phyloP scores from a whole-genome alignment of 805 yeast species.

The Zygosaccharomyces bailii region DNA sequence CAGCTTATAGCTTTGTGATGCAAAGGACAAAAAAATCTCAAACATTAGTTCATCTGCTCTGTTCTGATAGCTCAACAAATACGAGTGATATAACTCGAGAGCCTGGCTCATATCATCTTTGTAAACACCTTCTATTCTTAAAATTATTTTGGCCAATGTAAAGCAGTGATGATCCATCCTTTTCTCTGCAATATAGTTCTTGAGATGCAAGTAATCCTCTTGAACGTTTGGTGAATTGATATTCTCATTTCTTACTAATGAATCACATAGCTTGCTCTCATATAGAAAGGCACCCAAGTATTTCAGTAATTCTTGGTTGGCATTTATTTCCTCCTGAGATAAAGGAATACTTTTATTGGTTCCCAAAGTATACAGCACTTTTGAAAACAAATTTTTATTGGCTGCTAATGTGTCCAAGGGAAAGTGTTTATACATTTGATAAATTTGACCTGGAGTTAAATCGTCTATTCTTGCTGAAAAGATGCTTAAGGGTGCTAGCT shows the following conservation, averaged over 20 bases:
- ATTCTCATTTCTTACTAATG: not conserved
- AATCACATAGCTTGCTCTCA: conserved; percentile 4
- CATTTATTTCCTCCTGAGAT: conserved; percentile 20
- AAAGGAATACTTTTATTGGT: conserved; percentile 9
- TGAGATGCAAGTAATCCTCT: conserved; percentile 14
- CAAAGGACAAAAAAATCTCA: conserved; percentile 40
- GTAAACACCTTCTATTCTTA: conserved; percentile 24
- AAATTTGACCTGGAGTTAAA: conserved; percentile 22
- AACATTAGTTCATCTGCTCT: conserved; percentile 43
- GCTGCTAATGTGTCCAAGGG: conserved; percentile 13
- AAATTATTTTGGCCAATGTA: conserved; percentile 16
- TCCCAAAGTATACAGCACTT: conserved; percentile 20
- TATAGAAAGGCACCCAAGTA: not conserved
- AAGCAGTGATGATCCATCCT: conserved; percentile 36
- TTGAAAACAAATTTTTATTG: conserved; percentile 13
- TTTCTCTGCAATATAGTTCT: conserved; percentile 33
- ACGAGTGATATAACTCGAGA: conserved; percentile 40
- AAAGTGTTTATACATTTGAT: conserved; percentile 13
- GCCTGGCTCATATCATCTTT: conserved; percentile 28
- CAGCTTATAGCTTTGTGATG: conserved; percentile 40
- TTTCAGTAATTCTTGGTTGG: conserved; percentile 3
- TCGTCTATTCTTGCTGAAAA: conserved; percentile 15
- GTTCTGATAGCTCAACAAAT: conserved; percentile 38
- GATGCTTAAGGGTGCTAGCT: conserved; percentile 8
- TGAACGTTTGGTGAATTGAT: conserved; percentile 2